A percentile compares a stretch with the other conserved stretches of the same genome.
Conservation (phyloP, 2,329 filamentous ascomycete species). For the Cladosporium sphaerospermum region DNA sequence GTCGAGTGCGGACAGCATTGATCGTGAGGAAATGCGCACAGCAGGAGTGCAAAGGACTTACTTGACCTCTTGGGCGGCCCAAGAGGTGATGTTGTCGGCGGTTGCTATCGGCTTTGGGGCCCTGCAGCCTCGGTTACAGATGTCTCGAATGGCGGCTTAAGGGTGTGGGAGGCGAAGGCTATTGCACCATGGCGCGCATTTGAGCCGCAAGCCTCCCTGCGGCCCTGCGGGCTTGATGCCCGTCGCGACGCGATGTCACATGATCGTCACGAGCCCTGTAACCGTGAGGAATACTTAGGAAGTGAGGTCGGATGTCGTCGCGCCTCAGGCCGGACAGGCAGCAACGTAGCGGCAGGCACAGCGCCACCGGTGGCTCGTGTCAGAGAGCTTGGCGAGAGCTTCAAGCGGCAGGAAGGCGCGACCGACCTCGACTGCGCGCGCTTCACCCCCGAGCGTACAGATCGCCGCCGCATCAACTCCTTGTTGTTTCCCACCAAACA, state of each 20-base stretch:
- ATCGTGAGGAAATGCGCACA: too few relatives aligned
- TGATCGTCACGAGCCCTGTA: not conserved
- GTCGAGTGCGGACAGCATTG: not conserved
- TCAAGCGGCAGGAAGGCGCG: constrained; percentile 21
- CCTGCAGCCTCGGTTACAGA: constrained; percentile 2
- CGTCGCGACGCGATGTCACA: not conserved
- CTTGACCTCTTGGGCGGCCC: not conserved
- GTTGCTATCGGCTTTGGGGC: constrained; percentile 6
- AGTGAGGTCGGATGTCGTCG: not conserved
- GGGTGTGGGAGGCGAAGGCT: too few relatives aligned
- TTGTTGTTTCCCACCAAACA: not conserved
- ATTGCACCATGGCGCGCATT: not conserved
- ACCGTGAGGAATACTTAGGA: not conserved
- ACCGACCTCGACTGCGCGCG: constrained; percentile 45
- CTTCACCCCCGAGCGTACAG: constrained; percentile 27
- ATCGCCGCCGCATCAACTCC: not conserved
- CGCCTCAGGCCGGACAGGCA: too few relatives aligned
- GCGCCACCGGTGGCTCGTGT: too few relatives aligned
- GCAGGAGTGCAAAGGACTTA: not conserved
- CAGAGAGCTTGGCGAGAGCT: too few relatives aligned
- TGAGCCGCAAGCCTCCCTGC: not conserved
- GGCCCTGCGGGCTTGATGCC: too few relatives aligned
- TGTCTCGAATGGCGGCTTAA: not conserved
- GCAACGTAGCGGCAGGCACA: too few relatives aligned
- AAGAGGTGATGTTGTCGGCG: not conserved